Evolutionary conservation across 495 filamentous ascomycete species (phyloP), one percentile per base, ranked within the genome.

Genomic region (Trichoderma virens): DNA sequence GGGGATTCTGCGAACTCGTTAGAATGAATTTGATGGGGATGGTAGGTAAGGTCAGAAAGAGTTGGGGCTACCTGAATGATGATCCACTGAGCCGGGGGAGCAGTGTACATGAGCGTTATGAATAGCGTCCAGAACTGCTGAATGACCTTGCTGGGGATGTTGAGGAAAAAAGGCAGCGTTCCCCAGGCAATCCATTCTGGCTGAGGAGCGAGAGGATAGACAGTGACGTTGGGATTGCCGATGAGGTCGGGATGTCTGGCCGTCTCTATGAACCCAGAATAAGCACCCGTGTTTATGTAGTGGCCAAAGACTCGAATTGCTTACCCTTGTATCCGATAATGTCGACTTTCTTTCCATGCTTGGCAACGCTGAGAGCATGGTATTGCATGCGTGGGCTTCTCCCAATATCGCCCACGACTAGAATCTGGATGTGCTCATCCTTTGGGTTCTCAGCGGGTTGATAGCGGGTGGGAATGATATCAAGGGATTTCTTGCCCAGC

Each of bases 351-450:
- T 85, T 90, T 39, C 91, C 91, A 66, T 91, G 86, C 67, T 85
- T 90, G 27, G 93, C 92, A 71, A 98, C 87, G 72, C 93, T 97
- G 65, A 97, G 73, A 25, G 93, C 92, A 84, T 99, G 94, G 71
- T 99, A 97, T 73, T 97, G 94, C 94, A 99, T 99, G 65, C 94
- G 90, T 28, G 94, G 94, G 73, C 92, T 96, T 38, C 92, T 85
- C 28, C 94, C 94, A 74, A 99, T 94, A 71, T 99, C 94, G 16
- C 94, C 94, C n/a, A 99, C 83, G 45, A 99, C 94, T n/a, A 98
- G 82, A 38, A 99, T 84, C 70, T 96, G 91, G 30, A 90, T 65
- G 28, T 65, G 63, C 7, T 65, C 63, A 59, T 65, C 63, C 9
- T 59, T n/a, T 34, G 63, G 43, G 3, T 65, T 59, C 32, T 56